Percentiles rank a stretch among this genome's conserved stretches.
These are phyloP conservation scores for Apophysomyces sp. DNA, from an alignment of 371 early-diverging fungal species.

Conservation along the genomic window DNA sequence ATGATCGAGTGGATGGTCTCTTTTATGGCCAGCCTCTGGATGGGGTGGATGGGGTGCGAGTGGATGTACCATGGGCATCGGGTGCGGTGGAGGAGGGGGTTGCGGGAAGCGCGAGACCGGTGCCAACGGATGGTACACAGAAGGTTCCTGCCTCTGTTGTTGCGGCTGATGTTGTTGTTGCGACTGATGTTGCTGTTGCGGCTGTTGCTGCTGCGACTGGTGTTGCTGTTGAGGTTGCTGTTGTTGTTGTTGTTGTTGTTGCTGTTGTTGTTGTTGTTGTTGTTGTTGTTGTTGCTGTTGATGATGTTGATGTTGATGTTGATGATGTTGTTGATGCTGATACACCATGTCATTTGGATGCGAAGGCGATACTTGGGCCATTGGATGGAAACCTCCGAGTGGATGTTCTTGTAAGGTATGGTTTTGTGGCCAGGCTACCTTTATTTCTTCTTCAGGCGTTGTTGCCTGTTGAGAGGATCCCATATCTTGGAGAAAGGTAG, in stretches of 20 bases:
- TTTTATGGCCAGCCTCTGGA: background rate
- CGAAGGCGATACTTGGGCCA: background rate
- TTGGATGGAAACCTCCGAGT: background rate
- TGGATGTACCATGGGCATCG: background rate
- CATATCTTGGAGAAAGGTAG: conserved; percentile 15
- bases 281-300: background rate
- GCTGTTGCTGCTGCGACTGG: conserved; percentile 10
- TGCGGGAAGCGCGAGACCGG: conserved; percentile 6
- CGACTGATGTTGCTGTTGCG: conserved; percentile 10
- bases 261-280: conserved; percentile 8
- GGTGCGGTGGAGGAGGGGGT: conserved; percentile 4
- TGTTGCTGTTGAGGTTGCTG: conserved; percentile 5
- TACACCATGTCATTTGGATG: background rate
- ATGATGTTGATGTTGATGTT: background rate
- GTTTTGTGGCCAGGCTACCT: conserved; percentile 4
- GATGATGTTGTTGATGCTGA: background rate
- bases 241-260: conserved; percentile 17
- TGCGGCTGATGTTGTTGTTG: conserved; percentile 10
- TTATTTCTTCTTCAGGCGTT: background rate
- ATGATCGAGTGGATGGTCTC: conserved; percentile 8
- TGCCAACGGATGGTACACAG: conserved; percentile 1
- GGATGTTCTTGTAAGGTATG: conserved; percentile 1
- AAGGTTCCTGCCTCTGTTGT: conserved; percentile 16
- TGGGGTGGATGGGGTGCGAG: conserved; percentile 4
- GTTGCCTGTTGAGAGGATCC: background rate